Conservation (phyloP, 164 flowering plant species). For the Tetracentron sinense region DNA sequence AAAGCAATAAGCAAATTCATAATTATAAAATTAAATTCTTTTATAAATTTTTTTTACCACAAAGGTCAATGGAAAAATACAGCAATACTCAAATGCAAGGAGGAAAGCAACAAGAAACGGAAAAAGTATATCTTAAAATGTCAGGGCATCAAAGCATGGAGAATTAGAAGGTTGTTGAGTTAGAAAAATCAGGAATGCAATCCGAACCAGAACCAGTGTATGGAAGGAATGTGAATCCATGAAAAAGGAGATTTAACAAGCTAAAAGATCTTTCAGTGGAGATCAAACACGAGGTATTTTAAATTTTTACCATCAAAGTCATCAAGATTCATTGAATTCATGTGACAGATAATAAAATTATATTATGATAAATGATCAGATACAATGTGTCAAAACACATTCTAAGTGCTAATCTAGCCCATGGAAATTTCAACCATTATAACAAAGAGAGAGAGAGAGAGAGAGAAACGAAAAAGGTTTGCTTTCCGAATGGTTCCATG, state of each 20-base stretch:
- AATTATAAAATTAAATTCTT: neutral
- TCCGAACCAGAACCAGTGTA: neutral
- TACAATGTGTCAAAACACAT: neutral
- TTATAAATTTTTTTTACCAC: neutral
- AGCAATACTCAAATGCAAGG: constrained; percentile 9
- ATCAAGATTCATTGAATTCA: neutral
- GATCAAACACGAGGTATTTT: neutral
- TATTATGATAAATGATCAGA: neutral
- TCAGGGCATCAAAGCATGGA: neutral
- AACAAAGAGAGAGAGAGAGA: too few species aligned
- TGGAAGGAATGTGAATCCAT: constrained; percentile 2
- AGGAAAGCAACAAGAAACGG: constrained; percentile 11
- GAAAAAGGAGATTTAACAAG: neutral
- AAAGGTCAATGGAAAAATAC: constrained; percentile 16
- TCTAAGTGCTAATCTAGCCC: neutral
- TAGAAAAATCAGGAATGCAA: neutral
- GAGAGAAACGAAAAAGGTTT: neutral
- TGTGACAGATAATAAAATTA: neutral
- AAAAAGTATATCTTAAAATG: neutral
- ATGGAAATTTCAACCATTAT: neutral
- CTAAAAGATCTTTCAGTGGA: neutral
- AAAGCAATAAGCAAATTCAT: neutral
- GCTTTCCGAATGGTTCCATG: neutral
- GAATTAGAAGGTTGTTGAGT: neutral
- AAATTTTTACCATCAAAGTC: neutral